Base-by-base conservation (phyloP, 257 asterid species). In the Forsythia viridissima region DNA sequence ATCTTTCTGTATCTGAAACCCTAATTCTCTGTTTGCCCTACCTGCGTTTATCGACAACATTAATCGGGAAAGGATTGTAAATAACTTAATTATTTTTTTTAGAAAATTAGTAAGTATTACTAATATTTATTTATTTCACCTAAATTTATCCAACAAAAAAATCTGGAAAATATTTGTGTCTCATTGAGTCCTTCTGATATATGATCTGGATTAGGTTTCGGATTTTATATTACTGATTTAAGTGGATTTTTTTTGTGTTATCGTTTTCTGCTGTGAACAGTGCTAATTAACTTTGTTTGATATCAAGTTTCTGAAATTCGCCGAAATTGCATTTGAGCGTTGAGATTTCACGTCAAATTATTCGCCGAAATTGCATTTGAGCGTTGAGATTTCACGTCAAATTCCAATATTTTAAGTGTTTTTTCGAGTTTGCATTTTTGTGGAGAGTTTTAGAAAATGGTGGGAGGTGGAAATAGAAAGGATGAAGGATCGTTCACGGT, bases 401-500 rank as follows among this genome's bases (percentile, higher is more conserved):
- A 57, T 61, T 55, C 63, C 55, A 66, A 36, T 46, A 15, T 73
- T 57, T 20, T 1, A n/a, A 18, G 42, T 15, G 38, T 67, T 30
- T 40, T 57, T 44, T 77, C 44, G 76, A 68, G 76, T 59, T 78
- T 77, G 63, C 74, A 38, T 15, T 51, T 48, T 81, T 61, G 3
- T 67, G 43, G 80, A 18, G 67, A 63, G 57, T 21, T 43, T 12
- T 15, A 82, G 72, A 80, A 86, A 76, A 92, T 92, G 93, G 93
- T 87, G 73, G 70, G 70, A 63, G 86, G 93, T 80, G 91, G 92
- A 79, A 90, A 77, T 73, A 83, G 89, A 83, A 88, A 89, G 80
- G 88, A 84, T 57, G 94, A 90, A 77, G 94, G 91, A 74, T 89
- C 96, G 1, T 80, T 85, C 70, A 79, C 86, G 46, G 88, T 88